These are phyloP conservation scores for Trichoderma endophyticum DNA, from an alignment of 2,329 filamentous ascomycete genomes.

Conservation along the genomic window DNA sequence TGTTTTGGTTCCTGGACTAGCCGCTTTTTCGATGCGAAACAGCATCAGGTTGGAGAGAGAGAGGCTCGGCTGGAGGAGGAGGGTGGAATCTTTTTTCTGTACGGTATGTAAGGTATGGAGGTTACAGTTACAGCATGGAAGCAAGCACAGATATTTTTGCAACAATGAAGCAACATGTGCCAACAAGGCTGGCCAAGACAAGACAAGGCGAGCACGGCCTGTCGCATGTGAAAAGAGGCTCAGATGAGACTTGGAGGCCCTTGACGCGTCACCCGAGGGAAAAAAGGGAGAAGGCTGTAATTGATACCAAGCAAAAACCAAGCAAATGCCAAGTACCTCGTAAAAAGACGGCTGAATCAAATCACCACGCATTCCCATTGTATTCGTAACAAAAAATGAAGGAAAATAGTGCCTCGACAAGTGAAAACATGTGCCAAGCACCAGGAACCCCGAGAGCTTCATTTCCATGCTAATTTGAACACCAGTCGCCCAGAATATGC, in stretches of 20 bases:
- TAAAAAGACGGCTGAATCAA: background rate
- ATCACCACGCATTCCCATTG: background rate
- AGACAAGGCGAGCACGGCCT: conserved; percentile 6
- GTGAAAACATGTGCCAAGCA: background rate
- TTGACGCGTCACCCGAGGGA: background rate
- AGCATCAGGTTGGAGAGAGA: background rate
- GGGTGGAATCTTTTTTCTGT: background rate
- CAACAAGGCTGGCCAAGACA: conserved; percentile 6
- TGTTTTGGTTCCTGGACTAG: background rate
- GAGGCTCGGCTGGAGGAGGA: background rate
- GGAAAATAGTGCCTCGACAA: background rate
- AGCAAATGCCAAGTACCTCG: background rate
- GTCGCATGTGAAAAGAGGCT: background rate
- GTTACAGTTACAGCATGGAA: background rate
- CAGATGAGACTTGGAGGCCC: background rate
- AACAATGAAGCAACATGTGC: conserved; percentile 3
- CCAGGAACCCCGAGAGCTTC: background rate
- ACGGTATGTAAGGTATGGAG: background rate
- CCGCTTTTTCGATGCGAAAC: conserved; percentile 2
- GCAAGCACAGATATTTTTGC: background rate
- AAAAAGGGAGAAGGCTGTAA: background rate
- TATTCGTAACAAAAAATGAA: background rate
- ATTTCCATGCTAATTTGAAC: background rate
- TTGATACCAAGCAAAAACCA: background rate
- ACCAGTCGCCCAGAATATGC: background rate